phyloP scores from a whole-genome alignment of 2,329 filamentous ascomycete species.

The Ceratocystis eucalypticola region DNA sequence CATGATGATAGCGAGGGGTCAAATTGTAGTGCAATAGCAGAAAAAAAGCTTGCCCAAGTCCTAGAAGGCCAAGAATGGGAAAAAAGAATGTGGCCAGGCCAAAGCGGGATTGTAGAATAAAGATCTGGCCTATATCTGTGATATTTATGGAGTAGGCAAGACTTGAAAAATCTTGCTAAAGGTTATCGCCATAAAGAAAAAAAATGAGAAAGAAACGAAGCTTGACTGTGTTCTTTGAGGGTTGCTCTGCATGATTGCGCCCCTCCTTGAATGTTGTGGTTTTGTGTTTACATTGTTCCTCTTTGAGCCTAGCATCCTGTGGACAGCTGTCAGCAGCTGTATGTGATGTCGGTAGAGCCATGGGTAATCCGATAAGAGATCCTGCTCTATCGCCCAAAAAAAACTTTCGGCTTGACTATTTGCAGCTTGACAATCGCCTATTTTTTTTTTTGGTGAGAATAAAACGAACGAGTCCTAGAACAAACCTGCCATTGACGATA shows the following conservation, averaged over 20 bases:
- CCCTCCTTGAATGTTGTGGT: slow-evolving; percentile 7
- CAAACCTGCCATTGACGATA: neutral
- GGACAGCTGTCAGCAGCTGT: neutral
- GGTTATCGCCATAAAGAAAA: neutral
- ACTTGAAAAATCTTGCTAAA: neutral
- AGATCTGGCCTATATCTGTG: neutral
- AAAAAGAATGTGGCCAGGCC: neutral
- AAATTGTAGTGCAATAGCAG: neutral
- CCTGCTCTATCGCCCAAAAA: slow-evolving; percentile 17
- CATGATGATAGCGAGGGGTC: slow-evolving; percentile 25
- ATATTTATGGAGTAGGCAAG: neutral
- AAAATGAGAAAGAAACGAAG: neutral
- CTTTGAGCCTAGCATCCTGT: slow-evolving; percentile 11
- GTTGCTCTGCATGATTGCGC: slow-evolving; percentile 11
- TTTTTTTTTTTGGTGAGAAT: neutral
- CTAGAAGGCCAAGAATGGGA: neutral
- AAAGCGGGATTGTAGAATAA: neutral
- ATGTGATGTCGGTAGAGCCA: neutral
- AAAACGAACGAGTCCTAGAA: neutral
- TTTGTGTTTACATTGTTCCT: slow-evolving; percentile 18
- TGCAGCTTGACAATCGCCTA: neutral
- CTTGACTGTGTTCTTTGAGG: neutral
- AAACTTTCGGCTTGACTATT: slow-evolving; percentile 9
- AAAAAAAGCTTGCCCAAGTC: neutral
- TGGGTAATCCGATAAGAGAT: slow-evolving; percentile 18